Base-by-base conservation (phyloP, 169 alveolate genomes). In the Plasmodium coatneyi region DNA sequence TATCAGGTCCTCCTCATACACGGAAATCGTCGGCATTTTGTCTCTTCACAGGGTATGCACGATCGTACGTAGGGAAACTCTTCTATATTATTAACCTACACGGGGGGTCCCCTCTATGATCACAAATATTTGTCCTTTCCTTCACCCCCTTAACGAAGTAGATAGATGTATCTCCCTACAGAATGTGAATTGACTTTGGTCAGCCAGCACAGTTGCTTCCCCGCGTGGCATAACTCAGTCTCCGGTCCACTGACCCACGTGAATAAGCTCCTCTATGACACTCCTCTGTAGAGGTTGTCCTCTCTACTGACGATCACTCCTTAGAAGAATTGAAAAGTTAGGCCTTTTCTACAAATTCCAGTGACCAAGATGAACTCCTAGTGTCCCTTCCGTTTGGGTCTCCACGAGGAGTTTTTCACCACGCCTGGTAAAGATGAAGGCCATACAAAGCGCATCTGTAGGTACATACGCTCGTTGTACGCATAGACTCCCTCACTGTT, bases 21-120 rank as follows among this genome's bases (percentile, higher is more conserved):
- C 98, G 41, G 97, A 95, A 54, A 97, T 97, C 34, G 97, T 96
- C n/a, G 98, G 98, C 98, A 97, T 97, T 74, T 41, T 79, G 12
- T 32, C 43, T 74, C 34, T 71, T 14, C 46, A 39, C 22, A 34
- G 22, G 6, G 0, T 49, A 1, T 16, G 14, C 6, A 49, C 19
- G 7, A 49, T 49, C 22, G 9, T 49, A 14, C 60, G 25, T 49
- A 16, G 12, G 60, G 60, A 22, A 49, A 16, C 3, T 14, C 60
- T 49, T 49, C 60, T 49, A 49, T 49, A 16, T 49, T 10, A 16
- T 49, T 49, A 49, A 22, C 60, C 60, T 49, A 12, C 25, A 14
- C 7, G 60, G 60, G 60, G 7, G 22, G 5, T 1, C 16, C 43
- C 71, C 34, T 52, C 2, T 49, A 49, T 49, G 22, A 49, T 49